These are phyloP conservation scores for Suhomyces maxii DNA, from an alignment of 1,139 yeast genomes.

Conservation along the genomic window DNA sequence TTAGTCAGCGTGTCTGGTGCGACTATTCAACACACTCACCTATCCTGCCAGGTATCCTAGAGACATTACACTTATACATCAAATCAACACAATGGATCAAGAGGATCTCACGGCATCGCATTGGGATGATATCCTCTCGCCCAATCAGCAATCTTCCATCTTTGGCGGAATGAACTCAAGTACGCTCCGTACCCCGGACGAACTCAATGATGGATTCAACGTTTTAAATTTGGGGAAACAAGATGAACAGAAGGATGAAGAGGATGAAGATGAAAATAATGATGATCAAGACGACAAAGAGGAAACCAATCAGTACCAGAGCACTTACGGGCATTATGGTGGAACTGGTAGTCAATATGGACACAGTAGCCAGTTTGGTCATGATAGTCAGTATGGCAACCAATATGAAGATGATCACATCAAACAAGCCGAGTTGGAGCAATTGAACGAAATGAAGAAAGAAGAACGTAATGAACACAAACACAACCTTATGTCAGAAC, in stretches of 20 bases:
- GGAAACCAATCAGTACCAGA: conserved; percentile 10
- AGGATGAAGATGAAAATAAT: conserved; percentile 16
- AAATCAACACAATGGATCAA: conserved; percentile 17
- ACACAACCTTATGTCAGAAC: conserved; percentile 36
- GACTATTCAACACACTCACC: not conserved
- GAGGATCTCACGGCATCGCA: conserved; percentile 31
- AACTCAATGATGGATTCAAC: conserved; percentile 28
- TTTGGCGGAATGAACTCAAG: conserved; percentile 11
- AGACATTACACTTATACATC: not conserved
- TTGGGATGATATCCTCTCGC: conserved; percentile 28
- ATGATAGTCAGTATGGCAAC: conserved; percentile 10
- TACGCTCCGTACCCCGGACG: conserved; percentile 14
- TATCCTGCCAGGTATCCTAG: not conserved
- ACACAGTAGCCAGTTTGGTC: not conserved
- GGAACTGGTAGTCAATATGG: conserved; percentile 7
- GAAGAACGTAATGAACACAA: conserved; percentile 40
- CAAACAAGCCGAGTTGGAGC: conserved; percentile 29
- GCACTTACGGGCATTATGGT: not conserved
- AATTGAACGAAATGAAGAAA: conserved; percentile 31
- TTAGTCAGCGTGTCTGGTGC: not conserved
- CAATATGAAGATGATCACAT: conserved; percentile 13
- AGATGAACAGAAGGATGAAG: conserved; percentile 14
- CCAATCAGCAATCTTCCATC: conserved; percentile 12
- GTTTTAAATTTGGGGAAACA: conserved; percentile 26
- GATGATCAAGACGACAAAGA: conserved; percentile 24